These are phyloP conservation scores for Ceratonia siliqua DNA, from an alignment of 306 rosid genomes.

Conservation along the genomic window DNA sequence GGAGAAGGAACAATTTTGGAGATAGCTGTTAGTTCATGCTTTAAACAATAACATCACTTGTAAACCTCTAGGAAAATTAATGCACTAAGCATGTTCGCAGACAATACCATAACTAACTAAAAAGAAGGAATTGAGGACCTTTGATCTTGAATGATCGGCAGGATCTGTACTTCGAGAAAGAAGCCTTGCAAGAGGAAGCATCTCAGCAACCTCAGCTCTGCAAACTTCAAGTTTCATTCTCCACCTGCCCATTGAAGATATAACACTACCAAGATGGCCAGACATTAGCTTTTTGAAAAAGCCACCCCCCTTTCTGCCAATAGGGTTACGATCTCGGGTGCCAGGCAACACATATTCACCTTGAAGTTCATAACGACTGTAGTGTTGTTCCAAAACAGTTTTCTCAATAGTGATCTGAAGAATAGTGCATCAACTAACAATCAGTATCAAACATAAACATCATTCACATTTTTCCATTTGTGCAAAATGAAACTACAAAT, in stretches of 20 bases:
- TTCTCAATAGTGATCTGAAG: conserved; percentile 87
- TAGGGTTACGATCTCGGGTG: conserved; percentile 55
- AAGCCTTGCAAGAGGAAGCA: conserved; percentile 96
- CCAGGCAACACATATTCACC: conserved; percentile 96
- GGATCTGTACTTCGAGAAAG: conserved; percentile 88
- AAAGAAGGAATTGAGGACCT: conserved; percentile 48
- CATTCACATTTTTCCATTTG: not conserved
- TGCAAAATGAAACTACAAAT: not conserved
- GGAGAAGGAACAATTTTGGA: not conserved
- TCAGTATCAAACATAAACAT: conserved; percentile 22
- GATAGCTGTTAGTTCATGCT: not conserved
- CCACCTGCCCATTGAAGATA: conserved; percentile 98
- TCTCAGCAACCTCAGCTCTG: conserved; percentile 89
- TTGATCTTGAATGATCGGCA: conserved; percentile 81
- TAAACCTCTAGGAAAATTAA: not conserved
- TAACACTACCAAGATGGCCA: conserved; percentile 76
- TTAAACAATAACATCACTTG: not conserved
- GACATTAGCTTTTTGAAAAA: conserved; percentile 59
- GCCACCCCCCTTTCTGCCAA: conserved; percentile 57
- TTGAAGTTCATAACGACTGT: conserved; percentile 93
- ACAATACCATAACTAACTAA: not conserved
- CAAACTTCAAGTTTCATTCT: conserved; percentile 89
- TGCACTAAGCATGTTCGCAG: not conserved
- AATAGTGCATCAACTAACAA: conserved; percentile 33
- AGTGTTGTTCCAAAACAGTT: conserved; percentile 80